A percentile compares a stretch with the other conserved stretches of the same genome.
Evolutionary conservation across 768 basidiomycete genomes (phyloP).

Genomic region (Tricholoma furcatifolium): DNA sequence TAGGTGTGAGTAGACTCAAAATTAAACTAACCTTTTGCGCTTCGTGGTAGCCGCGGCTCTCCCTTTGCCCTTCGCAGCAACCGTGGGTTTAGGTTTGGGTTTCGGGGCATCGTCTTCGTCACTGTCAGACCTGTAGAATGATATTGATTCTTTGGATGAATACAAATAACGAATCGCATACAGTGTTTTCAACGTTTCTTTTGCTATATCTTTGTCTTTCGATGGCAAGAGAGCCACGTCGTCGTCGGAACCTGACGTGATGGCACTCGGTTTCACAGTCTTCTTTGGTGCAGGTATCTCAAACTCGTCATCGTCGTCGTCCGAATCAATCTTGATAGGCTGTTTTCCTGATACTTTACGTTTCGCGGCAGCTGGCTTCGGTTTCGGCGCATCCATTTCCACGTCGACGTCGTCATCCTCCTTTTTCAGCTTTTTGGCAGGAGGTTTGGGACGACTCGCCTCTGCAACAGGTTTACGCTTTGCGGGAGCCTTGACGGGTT

Average conservation of each 20-base stretch:
- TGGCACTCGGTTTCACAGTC: constrained; percentile 16
- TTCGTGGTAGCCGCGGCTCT: constrained; percentile 39
- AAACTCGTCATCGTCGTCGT: constrained; percentile 17
- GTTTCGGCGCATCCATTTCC: constrained; percentile 21
- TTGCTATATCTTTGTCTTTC: constrained; percentile 15
- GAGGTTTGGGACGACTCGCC: constrained; percentile 26
- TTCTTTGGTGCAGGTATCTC: constrained; percentile 16
- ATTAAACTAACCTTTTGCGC: constrained; percentile 59
- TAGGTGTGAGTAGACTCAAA: not conserved
- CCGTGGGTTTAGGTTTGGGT: not conserved
- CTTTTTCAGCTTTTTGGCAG: constrained; percentile 24
- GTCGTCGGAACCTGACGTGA: constrained; percentile 30
- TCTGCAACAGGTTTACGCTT: constrained; percentile 39
- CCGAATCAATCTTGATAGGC: constrained; percentile 16
- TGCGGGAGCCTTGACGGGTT: constrained; percentile 42
- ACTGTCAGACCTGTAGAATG: constrained; percentile 1
- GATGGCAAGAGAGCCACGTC: constrained; percentile 21
- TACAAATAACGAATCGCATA: not conserved
- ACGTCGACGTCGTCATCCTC: constrained; percentile 25
- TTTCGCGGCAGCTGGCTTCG: constrained; percentile 12
- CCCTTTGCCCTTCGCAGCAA: constrained; percentile 17
- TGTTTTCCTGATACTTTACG: constrained; percentile 24
- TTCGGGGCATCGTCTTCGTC: constrained; percentile 11
- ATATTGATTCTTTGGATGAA: not conserved
- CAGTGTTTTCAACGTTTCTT: constrained; percentile 8